Evolutionary conservation across 345 rosid species (phyloP).

Genomic region (Eucalyptus coolabah): DNA sequence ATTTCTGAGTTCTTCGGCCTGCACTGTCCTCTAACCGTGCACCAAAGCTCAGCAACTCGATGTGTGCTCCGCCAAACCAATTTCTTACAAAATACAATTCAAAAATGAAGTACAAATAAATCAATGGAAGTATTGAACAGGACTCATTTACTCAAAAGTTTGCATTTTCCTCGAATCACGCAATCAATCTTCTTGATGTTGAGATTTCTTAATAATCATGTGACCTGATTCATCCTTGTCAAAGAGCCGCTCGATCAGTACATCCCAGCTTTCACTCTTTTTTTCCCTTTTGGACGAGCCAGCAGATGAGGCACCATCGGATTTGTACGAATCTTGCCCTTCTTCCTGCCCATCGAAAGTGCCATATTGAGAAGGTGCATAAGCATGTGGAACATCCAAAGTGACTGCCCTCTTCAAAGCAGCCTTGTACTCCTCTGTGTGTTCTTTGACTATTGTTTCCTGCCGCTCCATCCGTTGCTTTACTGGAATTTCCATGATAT

Average conservation of each 20-base stretch:
- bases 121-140: background rate
- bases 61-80: background rate
- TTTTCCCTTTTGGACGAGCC: slow-evolving; percentile 10
- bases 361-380: slow-evolving; percentile 53
- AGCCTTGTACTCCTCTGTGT: slow-evolving; percentile 62
- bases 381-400: slow-evolving; percentile 64
- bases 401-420: slow-evolving; percentile 80
- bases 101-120: background rate
- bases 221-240: slow-evolving; percentile 64
- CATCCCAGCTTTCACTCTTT: slow-evolving; percentile 56
- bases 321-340: slow-evolving; percentile 13
- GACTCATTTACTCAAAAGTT: background rate
- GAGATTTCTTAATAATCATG: slow-evolving; percentile 35
- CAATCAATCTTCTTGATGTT: background rate
- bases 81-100: background rate
- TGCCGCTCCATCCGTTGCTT: slow-evolving; percentile 89
- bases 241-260: slow-evolving; percentile 54
- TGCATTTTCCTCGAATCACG: background rate
- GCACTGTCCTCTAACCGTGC: background rate
- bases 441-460: slow-evolving; percentile 60
- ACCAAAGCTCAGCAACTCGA: background rate
- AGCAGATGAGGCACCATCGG: slow-evolving; percentile 17
- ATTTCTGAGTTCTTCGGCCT: background rate
- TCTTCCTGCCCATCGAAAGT: slow-evolving; percentile 55
- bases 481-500: slow-evolving; percentile 50